Evolutionary conservation across 208 protist species (phyloP).

Genomic region (Strigomonas galati): DNA sequence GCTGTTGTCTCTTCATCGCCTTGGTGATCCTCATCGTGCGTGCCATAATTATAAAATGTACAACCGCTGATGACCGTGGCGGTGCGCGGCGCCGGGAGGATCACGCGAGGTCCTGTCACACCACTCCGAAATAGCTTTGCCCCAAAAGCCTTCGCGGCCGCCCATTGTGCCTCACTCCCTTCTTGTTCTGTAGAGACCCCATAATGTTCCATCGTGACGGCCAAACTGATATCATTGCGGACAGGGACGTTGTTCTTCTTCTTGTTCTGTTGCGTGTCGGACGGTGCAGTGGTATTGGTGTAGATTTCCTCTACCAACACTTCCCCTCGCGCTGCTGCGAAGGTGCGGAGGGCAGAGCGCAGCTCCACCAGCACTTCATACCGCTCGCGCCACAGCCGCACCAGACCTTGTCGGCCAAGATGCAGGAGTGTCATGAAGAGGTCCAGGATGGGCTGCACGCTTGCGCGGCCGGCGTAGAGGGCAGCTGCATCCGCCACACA

Average conservation of each 20-base stretch:
- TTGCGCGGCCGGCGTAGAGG: slow-evolving; percentile 94
- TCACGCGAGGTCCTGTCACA: slow-evolving; percentile 71
- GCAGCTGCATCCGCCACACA: slow-evolving; percentile 22
- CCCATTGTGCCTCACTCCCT: slow-evolving; percentile 9
- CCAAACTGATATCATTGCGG: slow-evolving; percentile 85
- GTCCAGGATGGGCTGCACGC: slow-evolving; percentile 88
- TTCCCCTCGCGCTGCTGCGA: slow-evolving; percentile 54
- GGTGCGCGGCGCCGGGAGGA: slow-evolving; percentile 34
- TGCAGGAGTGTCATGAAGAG: slow-evolving; percentile 96
- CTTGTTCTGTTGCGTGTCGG: background rate
- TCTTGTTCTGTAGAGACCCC: background rate
- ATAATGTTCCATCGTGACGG: slow-evolving; percentile 65
- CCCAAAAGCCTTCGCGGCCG: slow-evolving; percentile 45
- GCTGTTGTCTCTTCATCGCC: background rate
- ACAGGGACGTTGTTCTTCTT: background rate
- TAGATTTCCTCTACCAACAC: slow-evolving; percentile 32
- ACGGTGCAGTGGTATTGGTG: background rate
- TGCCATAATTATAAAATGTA: slow-evolving; percentile 59
- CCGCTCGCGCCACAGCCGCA: slow-evolving; percentile 70
- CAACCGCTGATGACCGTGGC: slow-evolving; percentile 37
- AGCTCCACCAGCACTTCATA: slow-evolving; percentile 41
- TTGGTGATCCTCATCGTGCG: slow-evolving; percentile 37
- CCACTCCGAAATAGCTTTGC: slow-evolving; percentile 65
- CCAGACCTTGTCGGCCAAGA: slow-evolving; percentile 87
- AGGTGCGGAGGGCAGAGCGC: slow-evolving; percentile 26